Evolutionary conservation across 2,329 filamentous ascomycete species (phyloP), one percentile per base, ranked within the genome.

Genomic region (Botryotinia globosa): DNA sequence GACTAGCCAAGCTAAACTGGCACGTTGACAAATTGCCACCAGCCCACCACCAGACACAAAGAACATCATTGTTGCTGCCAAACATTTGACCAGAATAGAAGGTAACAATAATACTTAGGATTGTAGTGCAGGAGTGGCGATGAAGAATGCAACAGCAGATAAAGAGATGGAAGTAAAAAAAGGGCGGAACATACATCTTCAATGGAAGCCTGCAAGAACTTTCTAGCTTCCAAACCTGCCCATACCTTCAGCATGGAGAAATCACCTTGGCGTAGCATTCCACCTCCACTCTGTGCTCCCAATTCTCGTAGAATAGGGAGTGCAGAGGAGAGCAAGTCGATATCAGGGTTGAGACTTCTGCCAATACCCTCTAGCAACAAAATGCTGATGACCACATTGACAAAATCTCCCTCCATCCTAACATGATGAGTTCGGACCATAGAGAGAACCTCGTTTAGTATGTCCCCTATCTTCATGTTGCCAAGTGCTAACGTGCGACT

Each of bases 341-440:
- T 85, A 70, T 95, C 86, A 0, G 96, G 95, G 81, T 98, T 91
- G 25, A 99, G 83, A 73, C 87, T 93, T 74, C 96, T 88, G 0
- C 96, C 96, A 79, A 98, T 99, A 10, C 96, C 96, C 81, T 99
- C 96, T 1, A 99, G 86, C 3, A 99, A 86, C 48, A 99, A 84
- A 70, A 98, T 98, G 74, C 94, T 97, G 73, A 99, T 91, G 44
- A 99, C 95, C 7, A 99, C 96, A 80, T 99, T 99, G 80, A 99
- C 94, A 80, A 98, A 99, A 81, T 99, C 96, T 14, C 96, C 96
- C 82, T 99, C 96, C 68, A 99, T 87, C 14, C 96, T 88, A 6
- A 99, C 96, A 80, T 99, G 96, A 81, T 99, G 96, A 16, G 86
- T 85, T 72, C 96, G 89, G 44, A 99, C 96, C 94, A 99, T 98